These are phyloP conservation scores for Urochloa ruziziensis DNA, from an alignment of 176 grass and related monocot genomes.

Conservation along the genomic window DNA sequence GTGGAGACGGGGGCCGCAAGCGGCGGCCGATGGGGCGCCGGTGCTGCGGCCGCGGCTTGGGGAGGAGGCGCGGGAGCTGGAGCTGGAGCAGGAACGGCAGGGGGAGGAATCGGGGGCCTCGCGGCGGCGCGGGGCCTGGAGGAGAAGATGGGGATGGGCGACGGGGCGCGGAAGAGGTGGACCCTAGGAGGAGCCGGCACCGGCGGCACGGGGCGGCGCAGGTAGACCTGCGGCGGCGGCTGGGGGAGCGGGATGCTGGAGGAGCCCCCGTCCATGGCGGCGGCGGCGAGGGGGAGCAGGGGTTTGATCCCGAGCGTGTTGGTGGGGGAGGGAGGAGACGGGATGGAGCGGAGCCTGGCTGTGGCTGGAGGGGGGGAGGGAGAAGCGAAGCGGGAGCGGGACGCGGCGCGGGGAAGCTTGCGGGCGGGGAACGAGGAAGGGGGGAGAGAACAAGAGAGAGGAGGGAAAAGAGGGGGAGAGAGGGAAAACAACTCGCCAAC, in stretches of 20 bases:
- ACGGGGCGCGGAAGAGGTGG: constrained; percentile 26
- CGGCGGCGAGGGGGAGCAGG: not conserved
- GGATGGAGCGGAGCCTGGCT: constrained; percentile 7
- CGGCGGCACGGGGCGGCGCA: constrained; percentile 38
- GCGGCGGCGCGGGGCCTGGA: constrained; percentile 6
- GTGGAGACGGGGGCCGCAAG: not conserved
- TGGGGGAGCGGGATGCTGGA: constrained; percentile 16
- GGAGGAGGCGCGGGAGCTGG: not conserved
- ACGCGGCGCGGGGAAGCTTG: constrained; percentile 23
- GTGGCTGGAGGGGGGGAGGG: constrained; percentile 10
- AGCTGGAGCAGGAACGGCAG: not conserved
- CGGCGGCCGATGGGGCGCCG: not conserved
- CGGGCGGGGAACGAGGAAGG: not conserved
- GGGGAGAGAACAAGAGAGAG: not conserved
- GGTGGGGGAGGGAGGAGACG: not conserved
- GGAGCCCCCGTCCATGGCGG: constrained; percentile 45
- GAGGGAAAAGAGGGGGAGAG: not conserved
- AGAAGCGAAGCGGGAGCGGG: not conserved
- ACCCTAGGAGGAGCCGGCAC: constrained; percentile 17
- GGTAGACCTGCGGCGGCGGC: constrained; percentile 40
- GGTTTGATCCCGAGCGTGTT: not conserved
- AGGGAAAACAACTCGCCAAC: constrained; percentile 56
- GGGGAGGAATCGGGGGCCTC: constrained; percentile 11
- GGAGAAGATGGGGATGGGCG: constrained; percentile 37
- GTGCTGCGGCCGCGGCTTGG: not conserved